Percentiles rank a stretch among this genome's conserved stretches.
phyloP scores from a whole-genome alignment of 495 filamentous ascomycete species.

The Penicillium pancosmium region DNA sequence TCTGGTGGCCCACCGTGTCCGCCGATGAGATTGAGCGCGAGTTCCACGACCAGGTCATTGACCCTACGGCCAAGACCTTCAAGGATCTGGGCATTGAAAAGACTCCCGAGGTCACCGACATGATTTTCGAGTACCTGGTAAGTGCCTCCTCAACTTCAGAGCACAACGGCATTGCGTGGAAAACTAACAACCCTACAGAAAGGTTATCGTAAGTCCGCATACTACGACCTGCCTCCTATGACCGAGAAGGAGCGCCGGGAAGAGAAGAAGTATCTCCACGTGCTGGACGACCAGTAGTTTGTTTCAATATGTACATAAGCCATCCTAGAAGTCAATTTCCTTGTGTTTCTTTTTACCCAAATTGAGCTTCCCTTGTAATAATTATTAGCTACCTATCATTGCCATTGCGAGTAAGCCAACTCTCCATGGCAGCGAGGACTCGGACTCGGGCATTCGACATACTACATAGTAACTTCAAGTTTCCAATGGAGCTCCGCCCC shows the following conservation, averaged over 20 bases:
- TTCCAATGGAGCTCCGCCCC: constrained; percentile 13
- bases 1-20: constrained; percentile 87
- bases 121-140: constrained; percentile 93
- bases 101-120: constrained; percentile 76
- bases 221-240: constrained; percentile 90
- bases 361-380: not conserved
- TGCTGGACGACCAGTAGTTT: constrained; percentile 81
- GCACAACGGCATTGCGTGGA: constrained; percentile 16
- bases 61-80: constrained; percentile 91
- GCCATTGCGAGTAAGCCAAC: too few relatives aligned
- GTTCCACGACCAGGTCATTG: constrained; percentile 92
- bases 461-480: not conserved
- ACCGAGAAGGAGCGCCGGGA: constrained; percentile 93
- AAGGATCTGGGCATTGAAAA: constrained; percentile 82
- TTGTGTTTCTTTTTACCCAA: constrained; percentile 24
- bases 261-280: constrained; percentile 95
- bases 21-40: constrained; percentile 91
- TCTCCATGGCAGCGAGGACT: too few relatives aligned
- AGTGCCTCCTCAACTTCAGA: constrained; percentile 31
- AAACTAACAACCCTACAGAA: constrained; percentile 54
- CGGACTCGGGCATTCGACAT: too few relatives aligned
- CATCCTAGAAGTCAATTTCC: constrained; percentile 40
- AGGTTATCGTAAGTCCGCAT: constrained; percentile 78
- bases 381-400: too few relatives aligned
- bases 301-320: constrained; percentile 50